These are phyloP conservation scores for Fusarium torulosum DNA, from an alignment of 2,329 filamentous ascomycete genomes.

Conservation along the genomic window DNA sequence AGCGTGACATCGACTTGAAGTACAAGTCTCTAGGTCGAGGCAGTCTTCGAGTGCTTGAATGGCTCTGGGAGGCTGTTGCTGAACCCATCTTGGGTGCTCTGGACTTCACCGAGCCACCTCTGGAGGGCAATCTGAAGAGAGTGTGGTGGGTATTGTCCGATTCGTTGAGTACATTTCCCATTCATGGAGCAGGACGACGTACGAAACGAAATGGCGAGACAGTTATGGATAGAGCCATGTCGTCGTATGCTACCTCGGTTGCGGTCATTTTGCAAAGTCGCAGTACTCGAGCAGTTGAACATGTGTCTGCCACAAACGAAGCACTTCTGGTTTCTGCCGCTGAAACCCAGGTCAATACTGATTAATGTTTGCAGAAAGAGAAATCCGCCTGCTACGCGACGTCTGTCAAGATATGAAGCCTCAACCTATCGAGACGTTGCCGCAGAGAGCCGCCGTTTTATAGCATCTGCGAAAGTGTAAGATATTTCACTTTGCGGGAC, in stretches of 20 bases:
- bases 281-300: background rate
- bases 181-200: background rate
- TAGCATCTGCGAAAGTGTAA: background rate
- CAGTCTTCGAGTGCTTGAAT: background rate
- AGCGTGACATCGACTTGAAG: background rate
- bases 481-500: background rate
- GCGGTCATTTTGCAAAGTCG: background rate
- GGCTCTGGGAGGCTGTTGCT: background rate
- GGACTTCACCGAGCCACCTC: background rate
- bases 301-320: background rate
- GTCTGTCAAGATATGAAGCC: background rate
- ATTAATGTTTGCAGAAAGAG: background rate
- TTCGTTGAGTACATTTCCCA: background rate
- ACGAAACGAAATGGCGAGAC: fast-evolving
- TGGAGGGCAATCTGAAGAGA: background rate
- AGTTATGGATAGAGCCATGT: background rate
- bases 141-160: background rate
- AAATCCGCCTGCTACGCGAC: background rate
- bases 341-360: background rate
- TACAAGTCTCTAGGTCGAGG: background rate
- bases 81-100: background rate
- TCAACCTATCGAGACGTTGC: fast-evolving
- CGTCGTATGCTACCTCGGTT: background rate
- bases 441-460: background rate
- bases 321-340: background rate